These are phyloP conservation scores for Thermochaetoides dissita DNA, from an alignment of 2,329 filamentous ascomycete species.

Conservation along the genomic window DNA sequence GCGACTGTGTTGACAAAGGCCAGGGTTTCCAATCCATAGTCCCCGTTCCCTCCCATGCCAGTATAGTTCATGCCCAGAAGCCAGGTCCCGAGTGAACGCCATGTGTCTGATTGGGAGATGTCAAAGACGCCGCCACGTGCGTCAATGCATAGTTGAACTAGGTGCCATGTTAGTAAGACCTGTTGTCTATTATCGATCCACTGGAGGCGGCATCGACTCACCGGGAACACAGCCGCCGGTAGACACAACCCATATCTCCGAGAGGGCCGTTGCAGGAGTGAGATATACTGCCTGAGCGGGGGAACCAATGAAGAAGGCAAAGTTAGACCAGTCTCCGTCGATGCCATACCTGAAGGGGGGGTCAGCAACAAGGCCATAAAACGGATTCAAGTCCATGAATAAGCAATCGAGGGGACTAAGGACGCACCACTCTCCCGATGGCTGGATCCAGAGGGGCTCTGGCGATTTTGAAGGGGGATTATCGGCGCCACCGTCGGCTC, in stretches of 20 bases:
- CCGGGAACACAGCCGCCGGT: constrained; percentile 38
- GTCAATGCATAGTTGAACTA: constrained; percentile 37
- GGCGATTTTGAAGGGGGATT: constrained; percentile 3
- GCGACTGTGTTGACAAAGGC: constrained; percentile 26
- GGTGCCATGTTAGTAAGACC: neutral
- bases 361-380: constrained; percentile 8
- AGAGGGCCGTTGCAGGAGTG: constrained; percentile 51
- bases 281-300: constrained; percentile 32
- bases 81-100: constrained; percentile 45
- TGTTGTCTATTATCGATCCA: neutral
- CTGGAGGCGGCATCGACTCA: constrained; percentile 1
- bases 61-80: constrained; percentile 45
- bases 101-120: constrained; percentile 38
- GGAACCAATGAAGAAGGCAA: constrained; percentile 42
- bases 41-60: constrained; percentile 45
- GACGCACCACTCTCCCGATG: constrained; percentile 18
- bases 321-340: constrained; percentile 60
- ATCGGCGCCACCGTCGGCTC: too few relatives aligned
- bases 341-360: constrained; percentile 37
- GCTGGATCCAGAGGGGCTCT: constrained; percentile 15
- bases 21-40: constrained; percentile 46
- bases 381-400: too few relatives aligned
- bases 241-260: constrained; percentile 57
- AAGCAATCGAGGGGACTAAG: too few relatives aligned
- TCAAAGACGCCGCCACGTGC: constrained; percentile 48